Conservation (phyloP, 2,329 filamentous ascomycete species). For the Botryotinia narcissicola region DNA sequence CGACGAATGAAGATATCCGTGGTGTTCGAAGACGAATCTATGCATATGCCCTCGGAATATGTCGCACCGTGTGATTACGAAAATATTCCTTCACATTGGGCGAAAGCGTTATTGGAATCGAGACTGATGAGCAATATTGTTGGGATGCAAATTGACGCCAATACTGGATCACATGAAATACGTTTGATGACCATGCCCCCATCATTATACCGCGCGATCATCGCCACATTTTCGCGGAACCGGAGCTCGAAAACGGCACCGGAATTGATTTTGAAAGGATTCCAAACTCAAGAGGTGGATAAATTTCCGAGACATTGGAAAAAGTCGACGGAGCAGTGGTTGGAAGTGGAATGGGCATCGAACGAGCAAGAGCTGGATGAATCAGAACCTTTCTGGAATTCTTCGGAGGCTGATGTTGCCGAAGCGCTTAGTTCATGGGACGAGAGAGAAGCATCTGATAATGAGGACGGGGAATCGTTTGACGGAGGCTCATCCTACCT, state of each 20-base stretch:
- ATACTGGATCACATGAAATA: conserved; percentile 1
- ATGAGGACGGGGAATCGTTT: conserved; percentile 12
- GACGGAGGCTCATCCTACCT: not conserved
- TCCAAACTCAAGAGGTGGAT: conserved; percentile 2
- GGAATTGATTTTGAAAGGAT: conserved; percentile 11
- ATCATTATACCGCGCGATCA: conserved; percentile 4
- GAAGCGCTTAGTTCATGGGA: conserved; percentile 14
- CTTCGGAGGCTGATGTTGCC: not conserved
- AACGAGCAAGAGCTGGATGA: conserved; percentile 14
- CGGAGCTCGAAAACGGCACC: not conserved
- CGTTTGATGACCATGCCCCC: conserved; percentile 14
- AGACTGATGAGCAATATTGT: conserved; percentile 6
- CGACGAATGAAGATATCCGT: conserved; percentile 16
- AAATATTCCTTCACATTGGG: conserved; percentile 17
- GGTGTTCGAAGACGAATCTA: conserved; percentile 13
- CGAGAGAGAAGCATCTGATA: not conserved
- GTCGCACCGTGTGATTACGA: conserved; percentile 14
- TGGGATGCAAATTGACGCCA: conserved; percentile 16
- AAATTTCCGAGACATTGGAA: conserved; percentile 15
- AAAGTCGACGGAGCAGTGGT: conserved; percentile 11
- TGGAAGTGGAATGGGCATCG: conserved; percentile 9
- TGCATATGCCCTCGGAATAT: not conserved
- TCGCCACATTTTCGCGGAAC: conserved; percentile 11
- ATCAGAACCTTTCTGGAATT: conserved; percentile 18
- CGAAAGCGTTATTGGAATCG: conserved; percentile 2